phyloP scores from a whole-genome alignment of 768 basidiomycete species.

The Naematelia aurantialba region DNA sequence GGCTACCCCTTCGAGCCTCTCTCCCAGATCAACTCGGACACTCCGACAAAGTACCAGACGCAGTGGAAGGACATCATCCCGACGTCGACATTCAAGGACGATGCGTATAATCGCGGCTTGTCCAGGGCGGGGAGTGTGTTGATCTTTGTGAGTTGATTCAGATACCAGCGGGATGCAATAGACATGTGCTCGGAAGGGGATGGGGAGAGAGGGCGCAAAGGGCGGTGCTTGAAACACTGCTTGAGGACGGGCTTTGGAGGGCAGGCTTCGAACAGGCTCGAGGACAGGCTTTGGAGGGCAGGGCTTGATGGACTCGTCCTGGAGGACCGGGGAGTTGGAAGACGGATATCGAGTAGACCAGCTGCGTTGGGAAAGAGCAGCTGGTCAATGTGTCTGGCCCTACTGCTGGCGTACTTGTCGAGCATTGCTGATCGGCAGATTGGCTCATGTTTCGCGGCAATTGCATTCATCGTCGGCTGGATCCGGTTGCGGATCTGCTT shows the following conservation, averaged over 20 bases:
- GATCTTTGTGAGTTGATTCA: conserved; percentile 41
- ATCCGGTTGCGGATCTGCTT: conserved; percentile 40
- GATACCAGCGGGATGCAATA: background rate
- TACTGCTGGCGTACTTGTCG: background rate
- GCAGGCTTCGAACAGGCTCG: too few species aligned
- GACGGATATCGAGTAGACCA: too few species aligned
- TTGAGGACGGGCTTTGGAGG: too few species aligned
- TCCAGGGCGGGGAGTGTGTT: conserved; percentile 34
- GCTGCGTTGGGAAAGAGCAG: too few species aligned
- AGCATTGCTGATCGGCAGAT: conserved; percentile 20
- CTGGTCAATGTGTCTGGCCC: too few species aligned
- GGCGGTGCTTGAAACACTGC: too few species aligned
- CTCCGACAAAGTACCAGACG: conserved; percentile 27
- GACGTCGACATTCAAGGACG: conserved; percentile 27
- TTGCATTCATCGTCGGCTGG: conserved; percentile 40
- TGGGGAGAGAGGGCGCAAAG: too few species aligned
- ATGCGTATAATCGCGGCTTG: conserved; percentile 33
- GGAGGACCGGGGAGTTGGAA: too few species aligned
- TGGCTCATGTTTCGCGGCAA: conserved; percentile 34
- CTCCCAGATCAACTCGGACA: conserved; percentile 36
- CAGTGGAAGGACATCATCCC: conserved; percentile 33
- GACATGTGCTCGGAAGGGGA: too few species aligned
- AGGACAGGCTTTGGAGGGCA: too few species aligned
- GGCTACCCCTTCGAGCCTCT: conserved; percentile 40
- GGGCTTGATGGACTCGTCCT: too few species aligned